Conservation (phyloP, 495 filamentous ascomycete genomes). For the Neurospora sp. region DNA sequence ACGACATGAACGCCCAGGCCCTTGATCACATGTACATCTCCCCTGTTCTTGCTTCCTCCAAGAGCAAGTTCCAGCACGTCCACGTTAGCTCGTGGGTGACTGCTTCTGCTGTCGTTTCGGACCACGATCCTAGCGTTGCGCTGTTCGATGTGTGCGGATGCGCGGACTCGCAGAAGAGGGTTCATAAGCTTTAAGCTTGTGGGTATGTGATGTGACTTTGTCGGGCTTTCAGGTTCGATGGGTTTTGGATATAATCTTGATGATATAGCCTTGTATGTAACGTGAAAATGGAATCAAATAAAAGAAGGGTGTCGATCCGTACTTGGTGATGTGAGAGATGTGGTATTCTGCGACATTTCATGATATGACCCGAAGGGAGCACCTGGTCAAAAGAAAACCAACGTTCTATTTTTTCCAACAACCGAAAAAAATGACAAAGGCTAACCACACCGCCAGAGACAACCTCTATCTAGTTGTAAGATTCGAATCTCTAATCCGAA, state of each 20-base stretch:
- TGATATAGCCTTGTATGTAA: neutral
- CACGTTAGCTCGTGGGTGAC: slow-evolving; percentile 52
- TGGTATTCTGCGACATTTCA: neutral
- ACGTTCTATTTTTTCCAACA: neutral
- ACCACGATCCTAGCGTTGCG: slow-evolving; percentile 53
- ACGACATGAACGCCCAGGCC: slow-evolving; percentile 34
- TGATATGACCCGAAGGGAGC: neutral
- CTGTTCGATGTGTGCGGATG: slow-evolving; percentile 41
- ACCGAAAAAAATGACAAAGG: neutral
- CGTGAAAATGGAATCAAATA: neutral
- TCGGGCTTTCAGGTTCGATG: neutral
- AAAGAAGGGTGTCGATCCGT: neutral
- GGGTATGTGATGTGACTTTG: neutral
- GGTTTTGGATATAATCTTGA: neutral
- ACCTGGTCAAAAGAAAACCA: neutral
- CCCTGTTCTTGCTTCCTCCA: slow-evolving; percentile 16
- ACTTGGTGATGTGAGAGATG: neutral
- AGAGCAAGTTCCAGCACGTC: slow-evolving; percentile 43
- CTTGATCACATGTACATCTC: slow-evolving; percentile 55
- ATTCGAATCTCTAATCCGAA: neutral
- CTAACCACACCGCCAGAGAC: neutral
- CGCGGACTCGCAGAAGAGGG: neutral
- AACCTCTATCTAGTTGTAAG: neutral
- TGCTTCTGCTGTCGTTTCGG: slow-evolving; percentile 34
- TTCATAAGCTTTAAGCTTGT: neutral